Evolutionary conservation across 2,329 filamentous ascomycete genomes (phyloP), one percentile per base, ranked within the genome.

Genomic region (Diaporthe humulicola): DNA sequence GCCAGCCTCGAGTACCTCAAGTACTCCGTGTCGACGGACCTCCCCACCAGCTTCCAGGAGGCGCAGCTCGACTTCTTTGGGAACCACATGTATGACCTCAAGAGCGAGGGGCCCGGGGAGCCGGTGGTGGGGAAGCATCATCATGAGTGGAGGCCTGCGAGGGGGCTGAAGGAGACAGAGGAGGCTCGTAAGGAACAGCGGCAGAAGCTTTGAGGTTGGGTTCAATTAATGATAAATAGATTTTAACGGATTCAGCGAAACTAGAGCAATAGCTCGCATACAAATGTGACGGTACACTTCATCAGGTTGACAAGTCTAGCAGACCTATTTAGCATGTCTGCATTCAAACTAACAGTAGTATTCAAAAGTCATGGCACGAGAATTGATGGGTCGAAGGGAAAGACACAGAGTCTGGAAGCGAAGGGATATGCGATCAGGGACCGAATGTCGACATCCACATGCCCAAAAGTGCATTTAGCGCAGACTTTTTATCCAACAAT

Each of bases 11-110:
- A 94, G 77, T 94, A 93, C 78, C 83, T 92, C 78, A 94, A 94
- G 82, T 92, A 92, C 71, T 87, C 87, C 38, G 89, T 87, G 1
- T 89, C 88, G 22, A 89, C 87, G 4, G 87, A 88, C 74, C 81
- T 94, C 42, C 92, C 92, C 0, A 93, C 92, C 5, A 88, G 89
- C 73, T 94, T 94, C 79, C 92, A 92, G 84, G 92, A 94, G 82
- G 92, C 92, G 0, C 88, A 94, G 83, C 83, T 94, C 81, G 92
- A 94, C 79, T 93, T 91, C 79, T 94, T 94, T 80, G 92, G 93
- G 0, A 87, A 88, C 50, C 92, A 94, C 81, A 90, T 89, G 84
- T 94, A 90, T 80, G 91, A 93, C 79, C 85, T 87, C 76, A 88
- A 88, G 77, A 86, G 86, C 2, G 89, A 92, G 61, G 86, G 85